A percentile compares a stretch with the other conserved stretches of the same genome.
Evolutionary conservation across 2,329 filamentous ascomycete genomes (phyloP).

Genomic region (Pseudonectria buxi): DNA sequence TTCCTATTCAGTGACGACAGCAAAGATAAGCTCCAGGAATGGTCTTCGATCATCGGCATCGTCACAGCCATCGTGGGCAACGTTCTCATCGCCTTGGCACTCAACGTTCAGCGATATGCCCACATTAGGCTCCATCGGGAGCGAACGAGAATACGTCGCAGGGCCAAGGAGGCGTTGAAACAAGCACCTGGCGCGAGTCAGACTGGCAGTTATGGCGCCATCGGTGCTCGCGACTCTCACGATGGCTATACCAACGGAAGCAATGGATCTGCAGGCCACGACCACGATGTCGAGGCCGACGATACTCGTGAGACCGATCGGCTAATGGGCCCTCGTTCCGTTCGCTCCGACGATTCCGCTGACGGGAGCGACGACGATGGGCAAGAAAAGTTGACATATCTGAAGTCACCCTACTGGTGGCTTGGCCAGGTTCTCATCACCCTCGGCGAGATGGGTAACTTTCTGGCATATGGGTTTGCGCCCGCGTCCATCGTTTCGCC

Average conservation of each 20-base stretch:
- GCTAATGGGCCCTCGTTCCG: constrained; percentile 38
- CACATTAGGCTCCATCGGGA: constrained; percentile 78
- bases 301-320: constrained; percentile 42
- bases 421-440: constrained; percentile 86
- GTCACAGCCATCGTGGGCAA: constrained; percentile 89
- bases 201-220: constrained; percentile 29
- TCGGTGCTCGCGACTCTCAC: constrained; percentile 14
- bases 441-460: constrained; percentile 90
- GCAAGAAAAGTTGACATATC: constrained; percentile 58
- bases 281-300: constrained; percentile 19
- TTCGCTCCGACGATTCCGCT: constrained; percentile 32
- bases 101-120: constrained; percentile 95
- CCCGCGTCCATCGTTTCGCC: constrained; percentile 96
- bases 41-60: constrained; percentile 94
- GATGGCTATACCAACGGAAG: constrained; percentile 17
- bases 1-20: not conserved
- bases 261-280: constrained; percentile 11
- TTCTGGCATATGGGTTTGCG: constrained; percentile 94
- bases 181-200: constrained; percentile 29
- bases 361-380: constrained; percentile 17
- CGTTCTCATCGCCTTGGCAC: constrained; percentile 84
- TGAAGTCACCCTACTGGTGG: constrained; percentile 96
- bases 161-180: constrained; percentile 47
- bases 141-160: constrained; percentile 50
- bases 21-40: constrained; percentile 51